A percentile compares a stretch with the other conserved stretches of the same genome.
These are phyloP conservation scores for Pichia sp. DNA, from an alignment of 1,139 yeast species.

Conservation along the genomic window DNA sequence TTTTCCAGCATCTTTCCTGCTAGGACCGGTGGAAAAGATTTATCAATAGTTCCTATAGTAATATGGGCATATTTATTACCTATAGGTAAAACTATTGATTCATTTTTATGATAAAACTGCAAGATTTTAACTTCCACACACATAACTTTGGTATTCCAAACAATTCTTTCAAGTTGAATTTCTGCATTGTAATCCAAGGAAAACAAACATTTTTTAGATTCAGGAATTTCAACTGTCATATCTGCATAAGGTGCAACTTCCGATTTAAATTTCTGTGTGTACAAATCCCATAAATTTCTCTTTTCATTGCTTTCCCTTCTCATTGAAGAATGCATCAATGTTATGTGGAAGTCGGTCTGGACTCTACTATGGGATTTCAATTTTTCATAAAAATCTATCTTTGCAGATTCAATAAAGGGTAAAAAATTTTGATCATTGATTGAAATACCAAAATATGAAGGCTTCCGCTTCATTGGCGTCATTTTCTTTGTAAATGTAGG, in stretches of 20 bases:
- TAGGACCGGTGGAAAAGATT: slow-evolving; percentile 22
- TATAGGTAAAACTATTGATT: slow-evolving; percentile 22
- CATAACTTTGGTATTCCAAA: slow-evolving; percentile 48
- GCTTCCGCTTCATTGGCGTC: slow-evolving; percentile 20
- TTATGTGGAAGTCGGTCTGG: slow-evolving; percentile 67
- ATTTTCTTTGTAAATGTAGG: slow-evolving; percentile 44
- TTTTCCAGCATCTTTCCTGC: slow-evolving; percentile 36
- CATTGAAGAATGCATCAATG: slow-evolving; percentile 55
- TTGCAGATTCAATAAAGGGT: neutral
- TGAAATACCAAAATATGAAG: slow-evolving; percentile 37
- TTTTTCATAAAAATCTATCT: slow-evolving; percentile 6
- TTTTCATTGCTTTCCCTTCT: slow-evolving; percentile 29
- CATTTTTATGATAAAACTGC: slow-evolving; percentile 20
- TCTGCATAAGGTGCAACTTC: slow-evolving; percentile 13
- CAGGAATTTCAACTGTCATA: slow-evolving; percentile 11
- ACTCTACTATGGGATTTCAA: slow-evolving; percentile 30
- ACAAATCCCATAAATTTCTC: slow-evolving; percentile 19
- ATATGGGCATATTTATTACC: slow-evolving; percentile 58
- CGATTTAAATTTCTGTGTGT: slow-evolving; percentile 7
- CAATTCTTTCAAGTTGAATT: slow-evolving; percentile 39
- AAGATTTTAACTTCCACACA: slow-evolving; percentile 49
- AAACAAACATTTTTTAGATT: slow-evolving; percentile 23
- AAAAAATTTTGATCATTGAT: slow-evolving; percentile 16
- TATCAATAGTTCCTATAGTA: slow-evolving; percentile 56
- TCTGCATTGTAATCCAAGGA: slow-evolving; percentile 20